These are phyloP conservation scores for barrel medic (Medicago truncatula) DNA, from an alignment of 306 rosid genomes.

Conservation along the genomic window MtrunA17r5.0-ANR NC_053048.1:3357501-3358000, in stretches of 20 bases:
- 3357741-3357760: conserved; percentile 77
- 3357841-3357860: conserved; percentile 81
- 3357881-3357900: conserved; percentile 86
- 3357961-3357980: conserved; percentile 3
- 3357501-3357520: too few species aligned
- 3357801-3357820: conserved; percentile 98
- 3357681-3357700: conserved; percentile 23
- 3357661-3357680: not conserved
- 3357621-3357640: not conserved
- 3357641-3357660: not conserved
- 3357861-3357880: conserved; percentile 93
- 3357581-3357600: too few species aligned
- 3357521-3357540: too few species aligned
- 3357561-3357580: too few species aligned
- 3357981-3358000: too few species aligned
- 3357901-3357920: conserved; percentile 93
- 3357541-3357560: too few species aligned
- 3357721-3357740: conserved; percentile 18
- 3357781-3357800: conserved; percentile 79
- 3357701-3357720: conserved; percentile 29
- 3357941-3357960: conserved; percentile 33
- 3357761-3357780: conserved; percentile 76
- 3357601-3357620: not conserved
- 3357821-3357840: conserved; percentile 85
- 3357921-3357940: conserved; percentile 56